Base-by-base conservation (phyloP, 345 rosid genomes). In the Hypericum androsaemum region DNA sequence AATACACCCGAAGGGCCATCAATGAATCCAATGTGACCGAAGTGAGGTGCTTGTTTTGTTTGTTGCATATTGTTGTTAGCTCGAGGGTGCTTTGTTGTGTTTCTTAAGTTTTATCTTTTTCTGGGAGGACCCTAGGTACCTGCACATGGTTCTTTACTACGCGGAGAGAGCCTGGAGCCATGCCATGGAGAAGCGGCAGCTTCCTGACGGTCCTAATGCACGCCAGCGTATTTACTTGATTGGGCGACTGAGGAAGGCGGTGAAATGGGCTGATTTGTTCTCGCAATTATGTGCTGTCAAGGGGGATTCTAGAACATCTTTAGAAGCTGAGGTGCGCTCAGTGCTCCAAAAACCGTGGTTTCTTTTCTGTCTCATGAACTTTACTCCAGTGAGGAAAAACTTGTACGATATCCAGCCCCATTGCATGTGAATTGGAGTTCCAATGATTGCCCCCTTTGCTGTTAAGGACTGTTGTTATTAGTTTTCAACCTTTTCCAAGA, bases 131-230 rank as follows among this genome's bases (percentile, higher is more conserved):
- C 71, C 70, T 62, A 92, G 97, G 88, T 85, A 67, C 77, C 84
- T 92, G 73, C 97, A 85, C 71, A 53, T 86, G 76, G 78, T 92
- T 75, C 88, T 88, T 71, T 88, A 88, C 65, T 67, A 64, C 56
- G 80, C 95, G 46, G 99, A 92, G 71, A 88, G 98, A 78, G 97
- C 98, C 57, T 92, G 98, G 97, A 92, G 97, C 70, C 97, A 92
- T 85, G 97, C 94, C 41, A 85, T 92, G 97, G 98, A 92, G 74
- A 92, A 92, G 72, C 76, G 99, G 73, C 97, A 88, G 72, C 74
- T 88, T 64, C 82, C 84, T 16, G 94, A 83, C 81, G 97, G 95
- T 48, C 98, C 97, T 50, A 92, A 83, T 71, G 80, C 90, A 28
- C 75, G 79, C 39, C 97, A 85, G 58, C 83, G 90, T 40, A 86